Conservation (phyloP, 2,329 filamentous ascomycete species). For the Cladophialophora psammophila region DNA sequence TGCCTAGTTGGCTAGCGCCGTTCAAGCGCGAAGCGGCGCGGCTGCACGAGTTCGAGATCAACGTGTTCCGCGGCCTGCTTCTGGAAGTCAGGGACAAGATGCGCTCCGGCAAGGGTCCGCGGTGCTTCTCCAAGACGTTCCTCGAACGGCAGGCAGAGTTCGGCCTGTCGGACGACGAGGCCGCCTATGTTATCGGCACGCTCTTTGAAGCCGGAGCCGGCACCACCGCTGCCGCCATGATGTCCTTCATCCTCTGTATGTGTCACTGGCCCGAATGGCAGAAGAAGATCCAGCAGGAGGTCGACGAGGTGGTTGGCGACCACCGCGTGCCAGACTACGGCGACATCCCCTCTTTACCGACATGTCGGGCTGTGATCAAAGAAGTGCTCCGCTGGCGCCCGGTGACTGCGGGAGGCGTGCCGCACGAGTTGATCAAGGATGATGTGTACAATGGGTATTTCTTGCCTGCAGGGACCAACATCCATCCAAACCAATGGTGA, state of each 20-base stretch:
- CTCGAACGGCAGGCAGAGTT: constrained; percentile 41
- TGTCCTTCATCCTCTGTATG: constrained; percentile 45
- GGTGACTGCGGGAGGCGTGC: constrained; percentile 37
- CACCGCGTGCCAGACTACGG: constrained; percentile 46
- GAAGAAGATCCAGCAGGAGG: constrained; percentile 44
- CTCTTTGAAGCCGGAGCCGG: constrained; percentile 45
- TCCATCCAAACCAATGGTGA: constrained; percentile 51
- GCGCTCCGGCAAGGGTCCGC: constrained; percentile 29
- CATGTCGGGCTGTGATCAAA: constrained; percentile 50
- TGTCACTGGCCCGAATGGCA: constrained; percentile 39
- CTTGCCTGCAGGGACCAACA: constrained; percentile 55
- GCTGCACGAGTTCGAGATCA: constrained; percentile 43
- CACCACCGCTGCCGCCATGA: constrained; percentile 45
- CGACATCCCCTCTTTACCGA: constrained; percentile 48
- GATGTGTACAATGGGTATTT: constrained; percentile 50
- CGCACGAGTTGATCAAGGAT: constrained; percentile 36
- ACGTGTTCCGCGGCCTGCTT: constrained; percentile 43
- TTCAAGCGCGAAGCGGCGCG: constrained; percentile 44
- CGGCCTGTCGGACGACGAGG: constrained; percentile 42
- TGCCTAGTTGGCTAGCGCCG: constrained; percentile 43
- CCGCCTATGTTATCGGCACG: constrained; percentile 45
- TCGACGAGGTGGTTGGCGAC: constrained; percentile 45
- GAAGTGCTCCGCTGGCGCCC: constrained; percentile 56
- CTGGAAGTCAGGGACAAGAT: constrained; percentile 44
- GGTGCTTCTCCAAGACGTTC: constrained; percentile 41